Conservation (phyloP, 768 basidiomycete genomes). For the Tricholoma furcatifolium region DNA sequence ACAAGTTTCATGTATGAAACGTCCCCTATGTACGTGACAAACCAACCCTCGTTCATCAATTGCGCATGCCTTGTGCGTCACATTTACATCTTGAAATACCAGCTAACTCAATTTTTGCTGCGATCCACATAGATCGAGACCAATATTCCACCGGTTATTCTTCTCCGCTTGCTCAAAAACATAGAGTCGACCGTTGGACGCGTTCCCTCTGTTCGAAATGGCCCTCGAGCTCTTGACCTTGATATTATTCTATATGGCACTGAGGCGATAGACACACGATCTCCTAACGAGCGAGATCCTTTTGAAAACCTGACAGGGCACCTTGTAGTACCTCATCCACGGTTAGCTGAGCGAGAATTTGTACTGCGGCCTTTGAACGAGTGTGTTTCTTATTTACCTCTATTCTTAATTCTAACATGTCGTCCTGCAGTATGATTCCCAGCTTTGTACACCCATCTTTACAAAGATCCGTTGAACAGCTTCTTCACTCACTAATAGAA, state of each 20-base stretch:
- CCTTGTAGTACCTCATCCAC: constrained; percentile 82
- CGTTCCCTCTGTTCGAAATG: constrained; percentile 74
- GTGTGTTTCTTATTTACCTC: constrained; percentile 46
- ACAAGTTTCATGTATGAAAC: constrained; percentile 94
- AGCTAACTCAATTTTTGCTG: background rate
- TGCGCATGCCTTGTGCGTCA: constrained; percentile 82
- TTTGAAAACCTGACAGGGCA: constrained; percentile 62
- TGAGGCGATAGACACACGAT: constrained; percentile 55
- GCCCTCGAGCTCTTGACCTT: constrained; percentile 87
- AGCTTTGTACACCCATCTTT: constrained; percentile 63
- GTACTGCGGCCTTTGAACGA: constrained; percentile 86
- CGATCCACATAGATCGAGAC: constrained; percentile 69
- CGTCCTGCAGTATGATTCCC: constrained; percentile 69
- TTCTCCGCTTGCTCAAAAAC: constrained; percentile 66
- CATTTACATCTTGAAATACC: background rate
- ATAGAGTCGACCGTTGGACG: constrained; percentile 80
- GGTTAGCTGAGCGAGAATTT: constrained; percentile 85
- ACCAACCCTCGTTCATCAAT: constrained; percentile 88
- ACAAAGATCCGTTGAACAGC: constrained; percentile 41
- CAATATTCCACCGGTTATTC: constrained; percentile 51
- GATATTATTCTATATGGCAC: constrained; percentile 81
- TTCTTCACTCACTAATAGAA: constrained; percentile 43
- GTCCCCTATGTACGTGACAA: constrained; percentile 91
- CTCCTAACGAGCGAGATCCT: constrained; percentile 31
- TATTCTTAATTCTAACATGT: background rate